These are phyloP conservation scores for Cyclotella atomus DNA, from an alignment of 108 stramenopile genomes.

Conservation along the genomic window DNA sequence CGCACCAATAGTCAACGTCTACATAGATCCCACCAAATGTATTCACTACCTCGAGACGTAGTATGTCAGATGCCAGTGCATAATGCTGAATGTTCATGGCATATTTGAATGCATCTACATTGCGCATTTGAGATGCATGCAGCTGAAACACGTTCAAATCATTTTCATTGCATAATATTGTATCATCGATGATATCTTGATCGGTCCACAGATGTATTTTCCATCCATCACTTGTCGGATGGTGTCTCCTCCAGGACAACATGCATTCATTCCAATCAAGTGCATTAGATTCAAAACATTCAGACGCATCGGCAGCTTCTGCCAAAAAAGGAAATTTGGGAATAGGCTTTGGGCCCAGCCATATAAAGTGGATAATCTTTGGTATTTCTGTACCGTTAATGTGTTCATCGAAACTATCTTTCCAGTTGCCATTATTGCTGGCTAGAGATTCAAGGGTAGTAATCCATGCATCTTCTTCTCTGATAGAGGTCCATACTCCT, in stretches of 20 bases:
- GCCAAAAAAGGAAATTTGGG: conserved; percentile 26
- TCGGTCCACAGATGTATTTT: conserved; percentile 42
- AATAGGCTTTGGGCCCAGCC: conserved; percentile 34
- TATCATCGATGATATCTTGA: conserved; percentile 20
- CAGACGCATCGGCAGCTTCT: background rate
- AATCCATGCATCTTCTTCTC: conserved; percentile 39
- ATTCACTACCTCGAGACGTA: conserved; percentile 45
- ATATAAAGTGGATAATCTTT: conserved; percentile 44
- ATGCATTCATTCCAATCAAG: conserved; percentile 42
- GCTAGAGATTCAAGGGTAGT: conserved; percentile 15
- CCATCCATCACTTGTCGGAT: conserved; percentile 33
- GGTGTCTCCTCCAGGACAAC: conserved; percentile 39
- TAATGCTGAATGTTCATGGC: conserved; percentile 40
- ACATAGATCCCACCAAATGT: conserved; percentile 50
- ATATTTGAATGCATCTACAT: conserved; percentile 27
- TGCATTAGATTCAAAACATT: background rate
- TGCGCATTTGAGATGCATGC: conserved; percentile 23
- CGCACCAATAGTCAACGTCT: conserved; percentile 53
- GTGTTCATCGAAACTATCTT: background rate
- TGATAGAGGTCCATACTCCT: conserved; percentile 23
- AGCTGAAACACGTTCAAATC: conserved; percentile 8
- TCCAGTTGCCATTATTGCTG: background rate
- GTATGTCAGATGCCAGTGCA: conserved; percentile 51
- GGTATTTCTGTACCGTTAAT: conserved; percentile 40
- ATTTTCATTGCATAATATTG: background rate